A percentile compares a stretch with the other conserved stretches of the same genome.
These are phyloP conservation scores for Globisporangium spiculum DNA, from an alignment of 352 stramenopile genomes.

Conservation along the genomic window DNA sequence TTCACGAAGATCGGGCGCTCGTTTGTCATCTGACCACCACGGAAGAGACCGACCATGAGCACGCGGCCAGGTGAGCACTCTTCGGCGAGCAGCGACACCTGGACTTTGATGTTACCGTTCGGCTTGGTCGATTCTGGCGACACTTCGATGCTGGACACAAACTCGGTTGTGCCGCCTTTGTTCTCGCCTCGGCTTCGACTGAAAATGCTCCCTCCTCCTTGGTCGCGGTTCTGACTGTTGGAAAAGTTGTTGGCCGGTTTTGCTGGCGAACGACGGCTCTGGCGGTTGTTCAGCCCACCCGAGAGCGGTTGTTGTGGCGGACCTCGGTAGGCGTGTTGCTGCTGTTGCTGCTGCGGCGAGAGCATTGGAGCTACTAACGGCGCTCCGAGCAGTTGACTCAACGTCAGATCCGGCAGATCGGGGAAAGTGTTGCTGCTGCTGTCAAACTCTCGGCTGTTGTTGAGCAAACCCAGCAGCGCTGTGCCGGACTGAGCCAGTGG, in stretches of 20 bases:
- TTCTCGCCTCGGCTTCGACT: not conserved
- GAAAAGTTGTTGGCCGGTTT: slow-evolving; percentile 14
- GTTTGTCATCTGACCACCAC: slow-evolving; percentile 65
- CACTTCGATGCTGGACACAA: slow-evolving; percentile 30
- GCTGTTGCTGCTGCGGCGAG: slow-evolving; percentile 17
- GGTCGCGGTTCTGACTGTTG: not conserved
- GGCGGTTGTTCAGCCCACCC: slow-evolving; percentile 5
- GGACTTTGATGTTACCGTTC: slow-evolving; percentile 79
- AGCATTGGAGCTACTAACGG: slow-evolving; percentile 12
- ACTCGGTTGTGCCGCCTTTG: not conserved
- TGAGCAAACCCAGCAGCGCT: slow-evolving; percentile 28
- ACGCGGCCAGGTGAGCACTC: slow-evolving; percentile 58
- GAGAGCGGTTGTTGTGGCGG: slow-evolving; percentile 3
- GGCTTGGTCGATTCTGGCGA: slow-evolving; percentile 62
- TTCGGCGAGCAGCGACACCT: slow-evolving; percentile 56
- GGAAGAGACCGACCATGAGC: slow-evolving; percentile 77
- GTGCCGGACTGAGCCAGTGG: slow-evolving; percentile 32
- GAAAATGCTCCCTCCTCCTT: slow-evolving; percentile 25
- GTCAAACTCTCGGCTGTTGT: slow-evolving; percentile 15
- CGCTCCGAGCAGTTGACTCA: slow-evolving; percentile 7
- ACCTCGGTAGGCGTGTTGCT: not conserved
- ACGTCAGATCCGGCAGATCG: slow-evolving; percentile 10
- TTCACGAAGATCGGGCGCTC: slow-evolving; percentile 86
- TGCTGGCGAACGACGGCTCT: slow-evolving; percentile 34
- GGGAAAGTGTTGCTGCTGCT: slow-evolving; percentile 1